Conservation (phyloP, 1,139 yeast species). For the Yamadazyma atmosphaerica region DNA sequence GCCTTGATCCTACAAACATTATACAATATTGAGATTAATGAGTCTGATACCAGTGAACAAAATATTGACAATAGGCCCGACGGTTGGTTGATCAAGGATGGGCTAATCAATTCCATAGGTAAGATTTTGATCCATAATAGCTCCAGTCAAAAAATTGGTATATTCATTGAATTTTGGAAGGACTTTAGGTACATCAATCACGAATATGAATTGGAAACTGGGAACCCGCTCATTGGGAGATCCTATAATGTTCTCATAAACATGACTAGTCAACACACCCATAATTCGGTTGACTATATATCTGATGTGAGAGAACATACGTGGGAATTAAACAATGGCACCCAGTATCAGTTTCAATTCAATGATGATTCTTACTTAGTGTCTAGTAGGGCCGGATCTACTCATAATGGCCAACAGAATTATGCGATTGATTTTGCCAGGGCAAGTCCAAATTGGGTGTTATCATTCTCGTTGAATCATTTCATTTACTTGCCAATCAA, state of each 20-base stretch:
- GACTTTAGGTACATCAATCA: constrained; percentile 33
- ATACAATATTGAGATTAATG: constrained; percentile 20
- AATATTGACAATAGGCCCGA: constrained; percentile 5
- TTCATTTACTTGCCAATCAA: constrained; percentile 28
- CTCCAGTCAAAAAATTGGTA: constrained; percentile 27
- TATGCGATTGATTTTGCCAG: constrained; percentile 3
- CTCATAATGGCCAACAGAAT: not conserved
- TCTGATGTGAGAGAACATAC: constrained; percentile 20
- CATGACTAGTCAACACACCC: constrained; percentile 8
- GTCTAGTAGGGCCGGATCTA: constrained; percentile 2
- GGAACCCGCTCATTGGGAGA: constrained; percentile 10
- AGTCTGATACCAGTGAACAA: not conserved
- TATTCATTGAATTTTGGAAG: constrained; percentile 39
- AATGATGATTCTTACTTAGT: constrained; percentile 13
- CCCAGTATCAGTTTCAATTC: constrained; percentile 15
- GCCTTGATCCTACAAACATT: constrained; percentile 29
- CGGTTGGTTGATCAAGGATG: constrained; percentile 23
- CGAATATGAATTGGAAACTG: constrained; percentile 14
- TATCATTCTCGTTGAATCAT: constrained; percentile 25
- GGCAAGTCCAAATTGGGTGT: constrained; percentile 16
- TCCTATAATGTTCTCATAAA: constrained; percentile 12
- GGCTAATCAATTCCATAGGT: constrained; percentile 30
- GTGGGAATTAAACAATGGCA: constrained; percentile 15
- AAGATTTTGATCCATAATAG: constrained; percentile 27
- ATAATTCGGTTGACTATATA: constrained; percentile 14